Base-by-base conservation (phyloP, 2,329 filamentous ascomycete genomes). In the Beauveria sp. region DNA sequence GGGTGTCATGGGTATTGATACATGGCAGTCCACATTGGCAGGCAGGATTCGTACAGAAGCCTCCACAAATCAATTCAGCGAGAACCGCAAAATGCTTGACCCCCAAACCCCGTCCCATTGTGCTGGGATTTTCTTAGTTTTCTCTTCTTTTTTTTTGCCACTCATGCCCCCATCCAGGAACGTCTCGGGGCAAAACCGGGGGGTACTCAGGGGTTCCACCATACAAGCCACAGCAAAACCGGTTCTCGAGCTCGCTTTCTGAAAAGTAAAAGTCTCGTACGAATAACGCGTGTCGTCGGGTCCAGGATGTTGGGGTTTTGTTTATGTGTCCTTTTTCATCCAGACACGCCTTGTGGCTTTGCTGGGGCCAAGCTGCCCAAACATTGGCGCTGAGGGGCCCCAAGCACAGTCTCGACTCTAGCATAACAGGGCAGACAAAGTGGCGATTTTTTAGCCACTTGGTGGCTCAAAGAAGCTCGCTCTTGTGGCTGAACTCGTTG, bases 151-250 rank as follows among this genome's bases (percentile, higher is more conserved):
- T 34, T 16, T n/a, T 52, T 52, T 20, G 57, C 57, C 57, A 60
- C 57, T 53, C 38, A 10, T 53, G 14, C 49, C 12, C 40, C 12
- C 40, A 53, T 53, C 49, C 57, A 60, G 49, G 40, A 52, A 60
- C 57, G 49, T 52, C 49, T 60, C 57, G 52, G 34, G 46, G 57
- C 57, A 46, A 60, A 45, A 60, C 14, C 28, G 12, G 49, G 48
- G 48, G 2, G 38, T 14, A 5, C 31, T 34, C 31, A 14, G 38
- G 20, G 55, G 22, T 40, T n/a, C 48, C 48, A 52, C 54, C 9
- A 48, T 43, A 34, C 54, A 57, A 57, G 54, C 54, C 54, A 58
- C 54, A 58, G 28, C 12, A 58, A 58, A 58, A 40, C 55, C 55
- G 55, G 55, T 58, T 58, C 55, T 58, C 24, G 18, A 57, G 53